Percentiles rank a stretch among this genome's conserved stretches.
Conservation (phyloP, 2,329 filamentous ascomycete species). For the Tolypocladium amazonense region DNA sequence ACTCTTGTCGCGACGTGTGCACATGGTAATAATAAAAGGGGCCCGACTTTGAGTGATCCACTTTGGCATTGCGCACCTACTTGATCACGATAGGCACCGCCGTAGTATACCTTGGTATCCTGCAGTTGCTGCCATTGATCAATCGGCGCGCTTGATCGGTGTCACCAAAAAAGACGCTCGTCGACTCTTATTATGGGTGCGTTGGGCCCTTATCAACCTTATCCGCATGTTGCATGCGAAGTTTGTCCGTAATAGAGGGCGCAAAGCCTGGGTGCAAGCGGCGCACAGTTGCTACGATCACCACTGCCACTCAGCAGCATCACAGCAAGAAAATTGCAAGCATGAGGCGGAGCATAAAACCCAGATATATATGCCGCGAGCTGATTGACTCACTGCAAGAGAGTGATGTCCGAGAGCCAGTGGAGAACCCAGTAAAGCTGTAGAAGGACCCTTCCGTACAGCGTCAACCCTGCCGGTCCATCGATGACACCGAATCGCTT, state of each 20-base stretch:
- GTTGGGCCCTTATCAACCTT: not conserved
- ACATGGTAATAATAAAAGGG: not conserved
- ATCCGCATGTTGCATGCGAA: not conserved
- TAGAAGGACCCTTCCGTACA: conserved; percentile 13
- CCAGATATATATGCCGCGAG: not conserved
- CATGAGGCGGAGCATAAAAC: not conserved
- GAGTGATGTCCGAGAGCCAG: conserved; percentile 9
- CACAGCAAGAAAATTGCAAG: not conserved
- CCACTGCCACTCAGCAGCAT: not conserved
- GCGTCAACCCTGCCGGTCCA: conserved; percentile 14
- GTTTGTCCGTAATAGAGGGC: not conserved
- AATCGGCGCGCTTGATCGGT: not conserved
- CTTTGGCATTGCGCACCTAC: not conserved
- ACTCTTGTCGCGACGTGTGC: too few relatives aligned
- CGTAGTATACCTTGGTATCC: not conserved
- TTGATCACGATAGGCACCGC: not conserved
- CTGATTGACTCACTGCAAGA: conserved; percentile 1
- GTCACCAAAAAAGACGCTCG: not conserved
- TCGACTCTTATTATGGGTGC: too few relatives aligned
- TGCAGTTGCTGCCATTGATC: not conserved
- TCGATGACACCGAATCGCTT: conserved; percentile 18
- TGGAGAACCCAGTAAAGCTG: conserved; percentile 13
- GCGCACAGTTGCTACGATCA: not conserved
- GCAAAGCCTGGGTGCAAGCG: not conserved
- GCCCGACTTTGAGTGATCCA: too few relatives aligned